These are phyloP conservation scores for Cadophora gregata DNA, from an alignment of 2,329 filamentous ascomycete species.

Conservation along the genomic window DNA sequence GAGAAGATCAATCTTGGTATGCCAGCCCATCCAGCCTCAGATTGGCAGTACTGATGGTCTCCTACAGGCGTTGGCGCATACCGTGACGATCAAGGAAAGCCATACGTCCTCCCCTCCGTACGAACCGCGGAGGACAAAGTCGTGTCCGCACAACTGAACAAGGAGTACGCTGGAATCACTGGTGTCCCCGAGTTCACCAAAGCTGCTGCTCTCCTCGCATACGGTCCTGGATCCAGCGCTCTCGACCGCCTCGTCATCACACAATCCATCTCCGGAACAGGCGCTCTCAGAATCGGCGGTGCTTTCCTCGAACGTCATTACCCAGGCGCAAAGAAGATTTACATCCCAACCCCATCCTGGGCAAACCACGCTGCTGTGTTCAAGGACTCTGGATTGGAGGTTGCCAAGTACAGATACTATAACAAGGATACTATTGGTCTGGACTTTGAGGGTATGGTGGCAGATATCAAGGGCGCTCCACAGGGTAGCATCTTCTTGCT, in stretches of 20 bases:
- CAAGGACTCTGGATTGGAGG: slow-evolving; percentile 87
- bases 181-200: slow-evolving; percentile 94
- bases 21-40: slow-evolving; percentile 37
- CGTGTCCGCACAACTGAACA: slow-evolving; percentile 79
- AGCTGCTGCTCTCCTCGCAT: slow-evolving; percentile 88
- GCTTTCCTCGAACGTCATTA: slow-evolving; percentile 93
- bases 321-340: slow-evolving; percentile 91
- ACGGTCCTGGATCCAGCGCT: slow-evolving; percentile 79
- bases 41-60: slow-evolving; percentile 31
- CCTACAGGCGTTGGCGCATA: slow-evolving; percentile 87
- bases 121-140: slow-evolving; percentile 87
- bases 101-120: slow-evolving; percentile 95
- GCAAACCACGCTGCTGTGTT: slow-evolving; percentile 98
- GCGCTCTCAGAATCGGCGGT: slow-evolving; percentile 91
- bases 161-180: slow-evolving; percentile 98
- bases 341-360: slow-evolving; percentile 96
- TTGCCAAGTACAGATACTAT: slow-evolving; percentile 98
- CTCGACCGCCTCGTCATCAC: slow-evolving; percentile 87
- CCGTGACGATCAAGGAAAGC: slow-evolving; percentile 97
- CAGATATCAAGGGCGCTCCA: slow-evolving; percentile 87
- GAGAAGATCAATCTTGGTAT: slow-evolving; percentile 98
- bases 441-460: slow-evolving; percentile 93
- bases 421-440: slow-evolving; percentile 98
- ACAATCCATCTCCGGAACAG: slow-evolving; percentile 97
- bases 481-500: slow-evolving; percentile 89